phyloP scores from a whole-genome alignment of 2,329 filamentous ascomycete genomes.

The Beauveria rudraprayagi region DNA sequence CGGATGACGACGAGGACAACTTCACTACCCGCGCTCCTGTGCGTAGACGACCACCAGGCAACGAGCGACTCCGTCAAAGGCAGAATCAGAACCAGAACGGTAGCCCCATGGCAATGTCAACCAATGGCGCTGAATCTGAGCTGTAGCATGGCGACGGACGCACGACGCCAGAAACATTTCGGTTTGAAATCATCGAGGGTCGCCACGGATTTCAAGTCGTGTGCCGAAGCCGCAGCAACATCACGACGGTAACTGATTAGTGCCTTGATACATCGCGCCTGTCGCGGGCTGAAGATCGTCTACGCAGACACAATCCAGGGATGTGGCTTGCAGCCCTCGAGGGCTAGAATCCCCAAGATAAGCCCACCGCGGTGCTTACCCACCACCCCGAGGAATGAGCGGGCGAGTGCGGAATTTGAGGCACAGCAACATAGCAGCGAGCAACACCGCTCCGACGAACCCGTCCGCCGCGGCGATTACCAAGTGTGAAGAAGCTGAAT shows the following conservation, averaged over 20 bases:
- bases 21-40: constrained; percentile 32
- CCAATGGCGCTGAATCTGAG: constrained; percentile 50
- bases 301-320: too few relatives aligned
- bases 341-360: not conserved
- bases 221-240: not conserved
- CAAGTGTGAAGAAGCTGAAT: not conserved
- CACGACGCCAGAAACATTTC: not conserved
- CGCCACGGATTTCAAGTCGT: not conserved
- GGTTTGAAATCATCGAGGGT: not conserved
- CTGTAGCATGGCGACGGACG: constrained; percentile 28
- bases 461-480: not conserved
- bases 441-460: too few relatives aligned
- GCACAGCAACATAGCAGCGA: too few relatives aligned
- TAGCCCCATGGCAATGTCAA: constrained; percentile 48
- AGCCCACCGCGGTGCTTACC: not conserved
- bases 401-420: too few relatives aligned
- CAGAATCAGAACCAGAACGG: constrained; percentile 46
- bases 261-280: not conserved
- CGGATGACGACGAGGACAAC: constrained; percentile 50
- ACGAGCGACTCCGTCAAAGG: constrained; percentile 33
- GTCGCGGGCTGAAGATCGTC: not conserved
- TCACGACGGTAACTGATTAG: not conserved
- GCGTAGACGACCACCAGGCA: constrained; percentile 37
- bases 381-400: not conserved
- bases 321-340: not conserved